These are phyloP conservation scores for Kwoniella bestiolae DNA, from an alignment of 768 basidiomycete species.

Conservation along the genomic window DNA sequence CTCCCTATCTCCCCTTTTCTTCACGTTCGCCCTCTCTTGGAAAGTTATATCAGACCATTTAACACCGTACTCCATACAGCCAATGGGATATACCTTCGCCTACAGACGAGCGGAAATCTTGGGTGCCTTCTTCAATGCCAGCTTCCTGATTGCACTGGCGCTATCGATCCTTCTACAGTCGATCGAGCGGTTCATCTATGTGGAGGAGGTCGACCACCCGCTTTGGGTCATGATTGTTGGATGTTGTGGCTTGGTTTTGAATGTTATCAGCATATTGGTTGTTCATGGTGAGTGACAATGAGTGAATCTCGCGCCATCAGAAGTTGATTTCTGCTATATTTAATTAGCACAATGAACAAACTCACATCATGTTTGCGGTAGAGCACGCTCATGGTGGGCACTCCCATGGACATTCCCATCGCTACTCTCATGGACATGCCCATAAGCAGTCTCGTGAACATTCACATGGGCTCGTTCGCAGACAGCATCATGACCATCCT, in stretches of 20 bases:
- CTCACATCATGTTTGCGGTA: too few relatives aligned
- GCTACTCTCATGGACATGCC: too few relatives aligned
- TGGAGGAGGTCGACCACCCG: slow-evolving; percentile 61
- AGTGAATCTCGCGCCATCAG: background rate
- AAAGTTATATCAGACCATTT: too few relatives aligned
- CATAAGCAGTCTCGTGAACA: too few relatives aligned
- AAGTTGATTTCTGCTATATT: too few relatives aligned
- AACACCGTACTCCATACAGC: slow-evolving; percentile 58
- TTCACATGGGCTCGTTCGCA: too few relatives aligned
- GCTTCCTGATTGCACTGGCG: slow-evolving; percentile 64
- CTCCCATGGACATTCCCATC: too few relatives aligned
- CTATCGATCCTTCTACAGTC: slow-evolving; percentile 65
- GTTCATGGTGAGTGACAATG: slow-evolving; percentile 60
- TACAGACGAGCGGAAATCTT: slow-evolving; percentile 66
- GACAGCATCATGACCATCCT: too few relatives aligned
- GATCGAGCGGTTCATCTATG: slow-evolving; percentile 64
- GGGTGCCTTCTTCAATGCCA: slow-evolving; percentile 65
- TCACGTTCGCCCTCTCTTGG: slow-evolving; percentile 19
- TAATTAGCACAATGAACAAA: too few relatives aligned
- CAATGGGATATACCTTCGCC: slow-evolving; percentile 64
- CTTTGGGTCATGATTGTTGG: slow-evolving; percentile 63
- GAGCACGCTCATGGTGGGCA: too few relatives aligned
- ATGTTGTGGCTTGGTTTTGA: slow-evolving; percentile 62
- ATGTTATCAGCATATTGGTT: slow-evolving; percentile 62
- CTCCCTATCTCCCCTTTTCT: background rate